Conservation (phyloP, 129 eudicot genomes). For the Scalesia atractyloides region DNA sequence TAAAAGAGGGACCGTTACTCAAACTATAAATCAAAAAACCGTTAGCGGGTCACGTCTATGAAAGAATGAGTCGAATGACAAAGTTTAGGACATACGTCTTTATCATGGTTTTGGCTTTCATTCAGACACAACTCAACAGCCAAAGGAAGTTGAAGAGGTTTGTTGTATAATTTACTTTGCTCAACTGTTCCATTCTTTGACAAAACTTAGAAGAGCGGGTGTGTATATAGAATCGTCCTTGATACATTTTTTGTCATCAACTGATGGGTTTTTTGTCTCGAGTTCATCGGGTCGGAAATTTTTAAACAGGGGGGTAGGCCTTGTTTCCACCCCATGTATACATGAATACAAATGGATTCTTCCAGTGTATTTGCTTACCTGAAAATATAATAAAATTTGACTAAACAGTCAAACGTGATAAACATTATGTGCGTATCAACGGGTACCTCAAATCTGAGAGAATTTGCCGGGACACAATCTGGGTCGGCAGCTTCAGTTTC, state of each 20-base stretch:
- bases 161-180: slow-evolving; percentile 57
- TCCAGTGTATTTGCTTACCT: slow-evolving; percentile 96
- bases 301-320: slow-evolving; percentile 73
- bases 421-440: not conserved
- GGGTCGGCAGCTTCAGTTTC: slow-evolving; percentile 39
- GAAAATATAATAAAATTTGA: slow-evolving; percentile 11
- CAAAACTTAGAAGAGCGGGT: slow-evolving; percentile 57
- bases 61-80: not conserved
- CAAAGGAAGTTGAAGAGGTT: slow-evolving; percentile 92
- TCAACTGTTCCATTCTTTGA: slow-evolving; percentile 75
- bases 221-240: slow-evolving; percentile 47
- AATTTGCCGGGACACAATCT: slow-evolving; percentile 34
- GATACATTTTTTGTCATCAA: slow-evolving; percentile 32
- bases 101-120: slow-evolving; percentile 78
- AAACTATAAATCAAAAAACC: slow-evolving; percentile 1
- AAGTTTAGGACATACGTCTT: slow-evolving; percentile 49
- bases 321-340: slow-evolving; percentile 59
- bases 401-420: not conserved
- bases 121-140: slow-evolving; percentile 70
- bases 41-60: not conserved
- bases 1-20: slow-evolving; percentile 7
- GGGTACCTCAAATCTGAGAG: slow-evolving; percentile 71
- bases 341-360: slow-evolving; percentile 91
- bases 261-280: slow-evolving; percentile 30
- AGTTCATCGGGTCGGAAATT: slow-evolving; percentile 83